phyloP scores from a whole-genome alignment of 2,329 filamentous ascomycete species.

The Colletotrichum cereale region DNA sequence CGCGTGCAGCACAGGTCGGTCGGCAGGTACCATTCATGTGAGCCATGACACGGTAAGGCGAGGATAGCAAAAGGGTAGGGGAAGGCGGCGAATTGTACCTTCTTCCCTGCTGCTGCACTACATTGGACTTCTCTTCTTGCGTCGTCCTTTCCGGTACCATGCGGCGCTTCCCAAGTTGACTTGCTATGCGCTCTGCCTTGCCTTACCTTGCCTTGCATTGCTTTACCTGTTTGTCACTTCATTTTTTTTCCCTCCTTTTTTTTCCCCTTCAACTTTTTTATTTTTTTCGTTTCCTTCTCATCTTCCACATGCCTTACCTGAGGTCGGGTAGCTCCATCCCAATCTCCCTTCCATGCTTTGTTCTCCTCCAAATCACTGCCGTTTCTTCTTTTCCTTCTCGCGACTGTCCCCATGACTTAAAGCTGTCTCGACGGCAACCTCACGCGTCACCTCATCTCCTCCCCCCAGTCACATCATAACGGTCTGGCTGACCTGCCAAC shows the following conservation, averaged over 20 bases:
- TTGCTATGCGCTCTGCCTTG: conserved; percentile 4
- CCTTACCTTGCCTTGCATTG: not conserved
- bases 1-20: conserved; percentile 18
- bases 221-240: not conserved
- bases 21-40: conserved; percentile 5
- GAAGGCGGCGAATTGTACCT: conserved; percentile 18
- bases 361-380: conserved; percentile 3
- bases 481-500: conserved; percentile 29
- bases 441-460: conserved; percentile 20
- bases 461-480: conserved; percentile 22
- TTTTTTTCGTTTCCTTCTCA: not conserved
- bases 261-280: not conserved
- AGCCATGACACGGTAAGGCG: not conserved
- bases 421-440: conserved; percentile 32
- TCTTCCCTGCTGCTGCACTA: conserved; percentile 31
- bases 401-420: conserved; percentile 33
- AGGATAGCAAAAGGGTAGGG: conserved; percentile 14
- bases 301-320: conserved; percentile 18
- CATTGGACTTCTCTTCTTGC: conserved; percentile 13
- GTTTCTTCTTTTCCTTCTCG: conserved; percentile 35
- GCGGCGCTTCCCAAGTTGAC: not conserved
- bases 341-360: conserved; percentile 40
- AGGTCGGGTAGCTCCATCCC: conserved; percentile 23
- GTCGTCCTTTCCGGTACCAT: conserved; percentile 12
- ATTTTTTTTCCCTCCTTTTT: not conserved